A percentile compares a stretch with the other conserved stretches of the same genome.
Evolutionary conservation across 441 rosid species (phyloP).

Genomic region (Eruca vesicaria): DNA sequence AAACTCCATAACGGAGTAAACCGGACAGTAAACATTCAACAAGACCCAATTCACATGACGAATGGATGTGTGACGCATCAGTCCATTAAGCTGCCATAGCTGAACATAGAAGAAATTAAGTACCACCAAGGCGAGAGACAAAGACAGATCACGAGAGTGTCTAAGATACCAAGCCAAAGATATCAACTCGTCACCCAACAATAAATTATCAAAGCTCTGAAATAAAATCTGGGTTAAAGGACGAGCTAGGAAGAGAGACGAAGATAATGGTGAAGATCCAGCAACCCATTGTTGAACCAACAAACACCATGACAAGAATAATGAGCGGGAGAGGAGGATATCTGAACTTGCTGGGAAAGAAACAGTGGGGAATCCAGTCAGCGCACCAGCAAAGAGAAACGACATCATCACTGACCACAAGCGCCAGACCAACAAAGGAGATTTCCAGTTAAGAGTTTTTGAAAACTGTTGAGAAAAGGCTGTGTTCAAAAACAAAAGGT

Average conservation of each 20-base stretch:
- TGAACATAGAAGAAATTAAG: background rate
- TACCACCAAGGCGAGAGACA: no score
- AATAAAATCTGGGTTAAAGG: background rate
- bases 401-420: no score
- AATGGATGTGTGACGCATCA: background rate
- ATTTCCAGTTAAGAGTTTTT: no score
- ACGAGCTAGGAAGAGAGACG: background rate
- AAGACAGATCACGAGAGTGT: background rate
- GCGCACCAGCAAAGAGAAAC: no score
- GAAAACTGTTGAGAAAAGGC: no score
- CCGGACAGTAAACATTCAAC: background rate
- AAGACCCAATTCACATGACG: background rate
- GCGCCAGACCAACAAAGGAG: no score
- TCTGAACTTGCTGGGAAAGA: no score
- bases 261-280: background rate
- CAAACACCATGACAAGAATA: no score
- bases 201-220: background rate
- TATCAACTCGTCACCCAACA: background rate
- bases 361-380: no score
- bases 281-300: no score
- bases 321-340: background rate
- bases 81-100: no score
- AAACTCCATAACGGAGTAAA: background rate
- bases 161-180: background rate
- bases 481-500: no score